Conservation (phyloP, 2,329 filamentous ascomycete genomes). For the Phaeophleospora eucalypticola region DNA sequence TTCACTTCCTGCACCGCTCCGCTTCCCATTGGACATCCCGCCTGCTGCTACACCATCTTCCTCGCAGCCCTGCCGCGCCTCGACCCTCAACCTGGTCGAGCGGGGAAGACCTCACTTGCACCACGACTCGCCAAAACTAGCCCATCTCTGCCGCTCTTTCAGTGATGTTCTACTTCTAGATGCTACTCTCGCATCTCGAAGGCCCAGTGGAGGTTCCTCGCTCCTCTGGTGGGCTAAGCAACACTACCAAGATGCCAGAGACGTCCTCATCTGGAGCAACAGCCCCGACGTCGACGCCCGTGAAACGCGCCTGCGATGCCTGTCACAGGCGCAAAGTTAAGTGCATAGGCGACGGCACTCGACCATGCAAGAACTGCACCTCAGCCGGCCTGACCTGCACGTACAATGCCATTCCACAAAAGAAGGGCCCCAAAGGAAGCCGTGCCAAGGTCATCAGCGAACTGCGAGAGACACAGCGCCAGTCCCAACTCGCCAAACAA, state of each 20-base stretch:
- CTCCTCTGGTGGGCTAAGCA: conserved; percentile 14
- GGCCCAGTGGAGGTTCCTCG: conserved; percentile 21
- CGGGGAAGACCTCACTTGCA: conserved; percentile 13
- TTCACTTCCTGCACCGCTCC: no score
- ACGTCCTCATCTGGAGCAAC: conserved; percentile 14
- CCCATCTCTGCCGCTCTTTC: conserved; percentile 5
- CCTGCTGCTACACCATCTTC: conserved; percentile 4
- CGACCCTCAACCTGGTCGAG: conserved; percentile 4
- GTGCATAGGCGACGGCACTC: conserved; percentile 47
- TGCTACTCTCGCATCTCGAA: conserved; percentile 21
- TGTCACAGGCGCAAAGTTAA: conserved; percentile 50
- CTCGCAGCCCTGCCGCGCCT: conserved; percentile 11
- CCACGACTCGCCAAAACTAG: conserved; percentile 5
- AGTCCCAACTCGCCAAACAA: conserved; percentile 43
- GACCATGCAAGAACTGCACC: conserved; percentile 58
- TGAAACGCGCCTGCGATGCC: conserved; percentile 32
- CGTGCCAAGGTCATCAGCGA: conserved; percentile 61
- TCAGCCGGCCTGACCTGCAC: conserved; percentile 59
- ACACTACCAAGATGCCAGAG: conserved; percentile 16
- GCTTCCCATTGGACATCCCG: conserved; percentile 8
- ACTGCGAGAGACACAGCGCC: conserved; percentile 51
- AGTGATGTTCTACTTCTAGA: conserved; percentile 12
- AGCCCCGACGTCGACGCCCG: conserved; percentile 21
- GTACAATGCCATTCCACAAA: conserved; percentile 61
- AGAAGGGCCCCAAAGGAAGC: conserved; percentile 60